Evolutionary conservation across 139 green algal species (phyloP).

Genomic region (Nannochloris sp.): DNA sequence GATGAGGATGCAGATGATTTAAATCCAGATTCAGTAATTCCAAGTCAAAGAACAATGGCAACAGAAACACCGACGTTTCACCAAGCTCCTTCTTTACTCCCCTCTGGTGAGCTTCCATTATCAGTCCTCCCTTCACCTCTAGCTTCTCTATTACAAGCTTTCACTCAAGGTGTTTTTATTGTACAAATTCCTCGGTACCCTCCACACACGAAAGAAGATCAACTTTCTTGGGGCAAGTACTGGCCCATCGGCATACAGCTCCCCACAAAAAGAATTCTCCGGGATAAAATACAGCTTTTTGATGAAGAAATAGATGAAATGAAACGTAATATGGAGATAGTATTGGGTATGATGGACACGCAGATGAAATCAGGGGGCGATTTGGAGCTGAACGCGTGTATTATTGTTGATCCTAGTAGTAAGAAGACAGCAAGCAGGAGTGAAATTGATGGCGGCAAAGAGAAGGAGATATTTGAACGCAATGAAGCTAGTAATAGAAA

Average conservation of each 20-base stretch:
- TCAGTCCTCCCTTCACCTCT: no score
- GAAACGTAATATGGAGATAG: slow-evolving; percentile 39
- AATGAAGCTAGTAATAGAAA: no score
- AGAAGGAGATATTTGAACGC: no score
- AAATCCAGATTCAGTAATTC: no score
- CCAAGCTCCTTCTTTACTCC: no score
- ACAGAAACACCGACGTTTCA: no score
- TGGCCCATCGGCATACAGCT: slow-evolving; percentile 70
- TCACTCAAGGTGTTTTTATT: neutral
- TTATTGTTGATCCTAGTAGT: slow-evolving; percentile 67
- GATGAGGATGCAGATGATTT: neutral
- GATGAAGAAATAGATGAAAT: slow-evolving; percentile 18
- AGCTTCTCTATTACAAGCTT: neutral
- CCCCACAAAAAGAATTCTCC: slow-evolving; percentile 16
- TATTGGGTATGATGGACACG: slow-evolving; percentile 11
- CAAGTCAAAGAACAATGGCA: no score
- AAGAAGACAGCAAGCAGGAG: neutral
- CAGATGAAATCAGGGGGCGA: neutral
- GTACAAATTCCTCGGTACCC: slow-evolving; percentile 33
- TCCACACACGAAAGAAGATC: slow-evolving; percentile 45
- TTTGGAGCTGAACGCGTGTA: slow-evolving; percentile 51
- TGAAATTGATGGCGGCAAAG: neutral
- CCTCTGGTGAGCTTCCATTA: no score
- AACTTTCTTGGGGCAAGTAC: slow-evolving; percentile 44
- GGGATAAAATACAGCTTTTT: neutral